These are phyloP conservation scores for Chaetothyriales sp. DNA, from an alignment of 2,329 filamentous ascomycete genomes.

Conservation along the genomic window DNA sequence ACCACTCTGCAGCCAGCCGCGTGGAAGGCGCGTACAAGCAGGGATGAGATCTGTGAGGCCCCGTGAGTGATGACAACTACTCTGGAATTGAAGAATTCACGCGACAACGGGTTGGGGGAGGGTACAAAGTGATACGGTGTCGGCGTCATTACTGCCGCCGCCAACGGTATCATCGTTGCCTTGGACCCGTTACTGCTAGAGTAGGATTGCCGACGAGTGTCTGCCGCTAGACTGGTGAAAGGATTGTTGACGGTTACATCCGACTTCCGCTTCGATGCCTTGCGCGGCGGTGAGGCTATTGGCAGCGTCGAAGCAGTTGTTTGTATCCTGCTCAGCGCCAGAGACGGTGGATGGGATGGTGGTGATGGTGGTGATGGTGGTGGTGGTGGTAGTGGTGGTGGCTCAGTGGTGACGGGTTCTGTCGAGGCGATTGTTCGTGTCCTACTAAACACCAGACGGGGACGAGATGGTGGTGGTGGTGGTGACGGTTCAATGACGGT, in stretches of 20 bases:
- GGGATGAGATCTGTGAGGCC: conserved; percentile 33
- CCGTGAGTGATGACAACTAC: conserved; percentile 15
- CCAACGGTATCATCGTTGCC: not conserved
- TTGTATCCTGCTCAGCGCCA: not conserved
- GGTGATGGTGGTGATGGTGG: not conserved
- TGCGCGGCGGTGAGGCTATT: not conserved
- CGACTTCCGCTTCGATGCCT: not conserved
- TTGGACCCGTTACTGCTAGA: not conserved
- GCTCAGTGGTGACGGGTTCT: not conserved
- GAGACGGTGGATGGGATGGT: no score
- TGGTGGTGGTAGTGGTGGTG: no score
- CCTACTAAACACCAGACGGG: not conserved
- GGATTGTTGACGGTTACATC: not conserved
- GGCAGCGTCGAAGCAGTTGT: not conserved
- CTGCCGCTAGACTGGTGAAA: not conserved
- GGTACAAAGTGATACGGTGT: not conserved
- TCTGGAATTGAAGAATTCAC: conserved; percentile 12
- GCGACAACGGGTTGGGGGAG: conserved; percentile 1
- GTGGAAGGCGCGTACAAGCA: conserved; percentile 28
- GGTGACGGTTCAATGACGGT: not conserved
- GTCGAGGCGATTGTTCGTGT: not conserved
- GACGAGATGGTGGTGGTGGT: not conserved
- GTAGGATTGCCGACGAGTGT: not conserved
- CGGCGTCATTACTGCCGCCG: no score
- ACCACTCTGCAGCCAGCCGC: conserved; percentile 29